Conservation (phyloP, 2,329 filamentous ascomycete genomes). For the Sordariomycetes sp. region DNA sequence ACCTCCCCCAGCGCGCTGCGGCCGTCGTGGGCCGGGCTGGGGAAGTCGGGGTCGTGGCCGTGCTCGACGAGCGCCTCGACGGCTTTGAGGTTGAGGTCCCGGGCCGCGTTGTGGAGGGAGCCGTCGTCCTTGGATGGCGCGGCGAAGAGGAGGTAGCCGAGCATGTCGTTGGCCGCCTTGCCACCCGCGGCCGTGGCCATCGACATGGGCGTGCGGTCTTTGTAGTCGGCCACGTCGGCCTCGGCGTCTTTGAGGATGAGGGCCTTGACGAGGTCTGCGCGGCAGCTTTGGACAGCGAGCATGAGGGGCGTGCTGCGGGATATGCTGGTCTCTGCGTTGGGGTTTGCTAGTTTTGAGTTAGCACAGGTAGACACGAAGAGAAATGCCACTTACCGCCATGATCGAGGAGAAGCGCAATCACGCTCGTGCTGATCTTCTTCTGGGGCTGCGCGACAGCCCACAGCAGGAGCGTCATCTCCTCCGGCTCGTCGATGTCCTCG, state of each 20-base stretch:
- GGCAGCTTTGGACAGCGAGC: constrained; percentile 45
- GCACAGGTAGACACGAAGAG: constrained; percentile 1
- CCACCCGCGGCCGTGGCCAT: constrained; percentile 49
- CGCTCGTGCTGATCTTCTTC: constrained; percentile 48
- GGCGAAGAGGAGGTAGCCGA: constrained; percentile 44
- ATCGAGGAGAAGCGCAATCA: constrained; percentile 48
- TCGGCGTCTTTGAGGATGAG: constrained; percentile 51
- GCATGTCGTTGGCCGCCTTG: constrained; percentile 41
- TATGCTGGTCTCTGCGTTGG: constrained; percentile 42
- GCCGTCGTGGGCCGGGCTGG: constrained; percentile 51
- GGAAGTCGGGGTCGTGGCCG: constrained; percentile 56
- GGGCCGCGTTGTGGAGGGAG: constrained; percentile 56
- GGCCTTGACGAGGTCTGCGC: constrained; percentile 46
- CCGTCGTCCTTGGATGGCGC: constrained; percentile 54
- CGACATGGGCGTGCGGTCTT: constrained; percentile 49
- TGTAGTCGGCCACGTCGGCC: constrained; percentile 46
- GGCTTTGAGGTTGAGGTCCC: constrained; percentile 46
- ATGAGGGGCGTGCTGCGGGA: constrained; percentile 50
- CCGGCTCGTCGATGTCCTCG: constrained; percentile 36
- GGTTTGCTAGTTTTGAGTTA: constrained; percentile 33
- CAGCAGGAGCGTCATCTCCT: constrained; percentile 46
- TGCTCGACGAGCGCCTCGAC: constrained; percentile 48
- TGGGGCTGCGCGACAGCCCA: constrained; percentile 56
- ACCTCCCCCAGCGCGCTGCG: constrained; percentile 56
- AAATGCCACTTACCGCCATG: constrained; percentile 23